phyloP scores from a whole-genome alignment of 2,329 filamentous ascomycete species.

The Venturia carpophila region DNA sequence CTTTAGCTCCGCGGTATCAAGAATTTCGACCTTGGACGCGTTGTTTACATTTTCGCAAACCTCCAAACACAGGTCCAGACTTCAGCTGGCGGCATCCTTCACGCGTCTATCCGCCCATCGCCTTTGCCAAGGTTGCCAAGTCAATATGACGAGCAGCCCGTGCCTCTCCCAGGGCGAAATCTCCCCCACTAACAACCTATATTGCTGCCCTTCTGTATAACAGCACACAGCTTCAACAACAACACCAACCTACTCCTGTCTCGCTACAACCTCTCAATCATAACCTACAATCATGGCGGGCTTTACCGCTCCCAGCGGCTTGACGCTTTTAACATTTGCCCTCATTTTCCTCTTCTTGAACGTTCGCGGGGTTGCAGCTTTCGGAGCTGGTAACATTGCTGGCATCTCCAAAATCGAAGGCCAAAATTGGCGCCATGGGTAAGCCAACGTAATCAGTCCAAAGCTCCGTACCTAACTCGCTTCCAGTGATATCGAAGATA shows the following conservation, averaged over 20 bases:
- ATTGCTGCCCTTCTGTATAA: not conserved
- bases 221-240: not conserved
- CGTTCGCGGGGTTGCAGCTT: slow-evolving; percentile 50
- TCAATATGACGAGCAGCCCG: not conserved
- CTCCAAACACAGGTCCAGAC: not conserved
- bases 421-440: slow-evolving; percentile 57
- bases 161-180: no score
- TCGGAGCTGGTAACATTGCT: slow-evolving; percentile 84
- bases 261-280: not conserved
- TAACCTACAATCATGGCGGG: slow-evolving; percentile 11
- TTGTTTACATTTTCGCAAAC: not conserved
- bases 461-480: not conserved
- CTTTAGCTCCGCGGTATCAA: not conserved
- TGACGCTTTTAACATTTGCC: not conserved
- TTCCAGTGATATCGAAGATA: slow-evolving; percentile 72
- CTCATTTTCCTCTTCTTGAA: slow-evolving; percentile 10
- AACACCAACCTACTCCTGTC: not conserved
- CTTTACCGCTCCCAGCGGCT: slow-evolving; percentile 8
- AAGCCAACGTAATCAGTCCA: not conserved
- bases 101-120: not conserved
- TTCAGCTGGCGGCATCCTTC: not conserved
- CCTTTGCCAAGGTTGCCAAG: not conserved
- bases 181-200: not conserved
- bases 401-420: slow-evolving; percentile 73
- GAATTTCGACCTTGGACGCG: not conserved